Base-by-base conservation (phyloP, 139 green algal genomes). In the Zygnema circumcarinatum region DNA sequence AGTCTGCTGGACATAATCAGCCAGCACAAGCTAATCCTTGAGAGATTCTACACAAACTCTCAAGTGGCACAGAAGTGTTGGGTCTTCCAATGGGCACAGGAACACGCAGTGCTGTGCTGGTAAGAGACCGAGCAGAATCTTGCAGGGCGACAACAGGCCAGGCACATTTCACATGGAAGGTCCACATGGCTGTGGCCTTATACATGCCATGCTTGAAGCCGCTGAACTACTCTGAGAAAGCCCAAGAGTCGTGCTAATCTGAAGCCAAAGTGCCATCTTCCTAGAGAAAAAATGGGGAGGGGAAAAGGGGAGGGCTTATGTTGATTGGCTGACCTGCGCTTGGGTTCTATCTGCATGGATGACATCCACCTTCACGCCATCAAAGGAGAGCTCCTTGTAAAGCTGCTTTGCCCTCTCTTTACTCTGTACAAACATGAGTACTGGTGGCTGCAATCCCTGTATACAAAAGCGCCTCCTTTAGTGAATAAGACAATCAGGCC, bases 351-450 rank as follows among this genome's bases (percentile, higher is more conserved):
- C 95, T 0, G 94, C 94, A 76, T 94, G 93, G 33, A 99, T 96
- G 42, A 91, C 92, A 80, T 98, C 96, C 0, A 96, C 94, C 29
- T 93, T 94, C 1, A 98, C 79, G 0, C 93, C 94, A 47, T 98
- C 96, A 67, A 94, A 96, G 78, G 93, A 79, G n/a, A 98, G 93
- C 91, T 98, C 95, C 75, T 93, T 94, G 88, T 81, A 73, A 38
- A 93, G 80, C 74, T 91, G 91, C 85, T 95, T 93, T 1, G 95
- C 95, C 0, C 95, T 91, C 38, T 98, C 95, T 91, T 98, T 98
- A 86, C 92, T 95, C 41, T 93, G 87, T 42, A 98, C 93, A 89
- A 99, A 98, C 2, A 99, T 93, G 21, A 99, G 93, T 67, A 98
- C 92, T 0, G 97, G 97, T 29, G 95, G 95, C 81, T 82, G 91